Evolutionary conservation across 768 basidiomycete species (phyloP), one percentile per base, ranked within the genome.

Genomic region (Termitomyces bulborhizus): DNA sequence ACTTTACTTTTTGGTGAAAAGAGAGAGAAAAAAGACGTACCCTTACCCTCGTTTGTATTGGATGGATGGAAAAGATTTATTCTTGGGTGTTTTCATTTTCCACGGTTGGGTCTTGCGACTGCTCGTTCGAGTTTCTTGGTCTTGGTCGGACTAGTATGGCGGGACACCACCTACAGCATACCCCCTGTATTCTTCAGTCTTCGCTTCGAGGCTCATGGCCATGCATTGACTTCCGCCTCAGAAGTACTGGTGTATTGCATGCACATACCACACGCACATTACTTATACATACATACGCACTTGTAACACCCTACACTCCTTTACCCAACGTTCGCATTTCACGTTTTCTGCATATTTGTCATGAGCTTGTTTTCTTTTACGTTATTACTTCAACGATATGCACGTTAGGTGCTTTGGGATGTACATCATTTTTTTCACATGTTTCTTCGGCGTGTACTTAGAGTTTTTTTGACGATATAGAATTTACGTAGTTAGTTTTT

Each of bases 321-420:
- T 57, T 36, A 27, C 6, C 26, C 43, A 27, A 16, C 43, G 43
- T 27, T 45, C 27, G 9, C 27, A 27, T 27, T 16, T 41, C 49
- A 36, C 18, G 49, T n/a, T 27, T 46, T 18, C 41, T 27, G 5
- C 18, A 21, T 40, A n/a, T 27, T 40, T 37, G 42, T 21, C 31
- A 29, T 41, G 49, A 46, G 26, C 24, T 31, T 21, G 21, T 24
- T 41, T 29, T 29, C 21, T 29, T 15, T 49, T 53, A 52, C 43
- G 49, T 57, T 57, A 55, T 55, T 55, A 36, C 54, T 49, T 55
- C 54, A 40, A 54, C 37, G 53, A 47, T 57, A 57, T 57, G 52
- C 56, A 52, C 51, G 41, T 31, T 40, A 44, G 51, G 50, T 50
- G 49, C 49, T 21, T 29, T n/a, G 8, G 44, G 44, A 45, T 45